Evolutionary conservation across 1,139 yeast species (phyloP).

Genomic region (Candida glucosophila): DNA sequence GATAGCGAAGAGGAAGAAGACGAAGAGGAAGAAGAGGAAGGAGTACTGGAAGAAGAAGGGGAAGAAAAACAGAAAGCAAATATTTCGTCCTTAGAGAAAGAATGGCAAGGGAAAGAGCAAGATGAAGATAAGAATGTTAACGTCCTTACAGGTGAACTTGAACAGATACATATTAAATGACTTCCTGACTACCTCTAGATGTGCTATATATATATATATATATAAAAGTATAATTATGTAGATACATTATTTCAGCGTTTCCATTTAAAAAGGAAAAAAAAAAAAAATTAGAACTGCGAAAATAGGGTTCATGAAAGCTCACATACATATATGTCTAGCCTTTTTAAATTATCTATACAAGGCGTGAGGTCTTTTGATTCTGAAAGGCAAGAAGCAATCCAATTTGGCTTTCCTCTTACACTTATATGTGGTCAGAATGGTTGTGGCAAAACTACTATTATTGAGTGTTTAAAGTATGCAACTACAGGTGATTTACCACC

Average conservation of each 20-base stretch:
- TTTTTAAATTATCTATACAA: conserved; percentile 71
- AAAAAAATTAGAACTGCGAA: neutral
- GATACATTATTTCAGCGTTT: too few relatives aligned
- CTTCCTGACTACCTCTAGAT: too few relatives aligned
- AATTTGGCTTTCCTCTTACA: conserved; percentile 85
- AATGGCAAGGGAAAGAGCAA: conserved; percentile 30
- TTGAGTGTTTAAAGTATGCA: conserved; percentile 88
- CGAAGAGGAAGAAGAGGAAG: conserved; percentile 53
- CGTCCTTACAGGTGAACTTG: conserved; percentile 50
- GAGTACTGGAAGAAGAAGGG: conserved; percentile 33
- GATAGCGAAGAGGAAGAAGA: conserved; percentile 82
- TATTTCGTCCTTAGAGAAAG: conserved; percentile 52
- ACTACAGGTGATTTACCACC: conserved; percentile 97
- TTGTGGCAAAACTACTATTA: conserved; percentile 96
- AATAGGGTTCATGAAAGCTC: neutral
- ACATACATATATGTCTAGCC: conserved; percentile 46
- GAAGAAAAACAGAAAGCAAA: conserved; percentile 36
- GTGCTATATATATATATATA: too few relatives aligned
- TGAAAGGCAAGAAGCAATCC: conserved; percentile 73
- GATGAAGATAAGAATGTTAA: conserved; percentile 41
- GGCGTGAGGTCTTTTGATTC: conserved; percentile 91
- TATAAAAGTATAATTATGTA: too few relatives aligned
- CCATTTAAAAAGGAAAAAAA: neutral
- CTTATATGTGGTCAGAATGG: conserved; percentile 95
- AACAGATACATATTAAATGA: conserved; percentile 39